phyloP scores from a whole-genome alignment of 2,329 filamentous ascomycete species.

The Colletotrichum echinochloae region DNA sequence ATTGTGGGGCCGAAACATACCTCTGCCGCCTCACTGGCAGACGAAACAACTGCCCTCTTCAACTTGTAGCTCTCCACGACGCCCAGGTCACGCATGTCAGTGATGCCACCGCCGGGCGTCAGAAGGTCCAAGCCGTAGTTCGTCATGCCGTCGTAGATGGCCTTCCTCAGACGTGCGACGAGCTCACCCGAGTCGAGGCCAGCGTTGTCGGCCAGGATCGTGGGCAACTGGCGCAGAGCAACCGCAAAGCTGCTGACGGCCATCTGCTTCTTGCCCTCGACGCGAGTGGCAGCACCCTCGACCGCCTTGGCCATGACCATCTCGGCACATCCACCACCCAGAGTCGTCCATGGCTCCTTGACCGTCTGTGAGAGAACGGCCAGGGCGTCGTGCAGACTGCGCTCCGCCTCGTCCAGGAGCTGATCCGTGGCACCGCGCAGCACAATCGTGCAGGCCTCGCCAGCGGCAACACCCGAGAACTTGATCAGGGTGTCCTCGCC shows the following conservation, averaged over 20 bases:
- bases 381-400: constrained; percentile 94
- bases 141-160: constrained; percentile 93
- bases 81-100: constrained; percentile 94
- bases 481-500: constrained; percentile 97
- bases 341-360: constrained; percentile 90
- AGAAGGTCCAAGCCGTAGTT: constrained; percentile 91
- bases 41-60: constrained; percentile 97
- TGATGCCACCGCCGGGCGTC: constrained; percentile 90
- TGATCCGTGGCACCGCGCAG: constrained; percentile 96
- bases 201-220: constrained; percentile 96
- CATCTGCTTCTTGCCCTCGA: constrained; percentile 96
- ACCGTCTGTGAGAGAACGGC: constrained; percentile 97
- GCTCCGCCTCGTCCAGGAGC: constrained; percentile 95
- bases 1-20: constrained; percentile 64
- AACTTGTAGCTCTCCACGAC: constrained; percentile 99
- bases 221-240: constrained; percentile 92
- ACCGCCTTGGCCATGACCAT: constrained; percentile 99
- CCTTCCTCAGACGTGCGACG: constrained; percentile 89
- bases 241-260: constrained; percentile 91
- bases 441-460: constrained; percentile 95
- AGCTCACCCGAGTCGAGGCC: constrained; percentile 96
- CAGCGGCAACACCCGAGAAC: constrained; percentile 95
- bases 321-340: constrained; percentile 96
- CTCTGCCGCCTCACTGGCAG: constrained; percentile 95
- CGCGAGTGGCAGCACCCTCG: constrained; percentile 90